A percentile compares a stretch with the other conserved stretches of the same genome.
These are phyloP conservation scores for Periglandula ipomoeae DNA, from an alignment of 2,329 filamentous ascomycete genomes.

Conservation along the genomic window DNA sequence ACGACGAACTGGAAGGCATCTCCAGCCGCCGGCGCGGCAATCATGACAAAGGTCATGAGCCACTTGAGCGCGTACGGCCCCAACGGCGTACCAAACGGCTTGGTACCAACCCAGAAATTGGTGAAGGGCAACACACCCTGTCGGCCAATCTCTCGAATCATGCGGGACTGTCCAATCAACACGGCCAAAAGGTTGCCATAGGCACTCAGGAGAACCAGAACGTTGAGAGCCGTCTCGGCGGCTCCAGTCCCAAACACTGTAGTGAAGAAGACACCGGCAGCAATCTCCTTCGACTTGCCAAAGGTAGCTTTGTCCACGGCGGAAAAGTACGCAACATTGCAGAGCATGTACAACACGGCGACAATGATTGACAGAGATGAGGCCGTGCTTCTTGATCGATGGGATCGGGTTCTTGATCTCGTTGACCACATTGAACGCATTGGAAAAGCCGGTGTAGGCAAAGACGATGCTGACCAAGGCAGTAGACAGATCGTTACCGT, in stretches of 20 bases:
- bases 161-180: constrained; percentile 42
- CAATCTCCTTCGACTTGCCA: constrained; percentile 31
- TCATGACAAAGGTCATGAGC: constrained; percentile 49
- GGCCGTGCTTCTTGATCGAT: constrained; percentile 38
- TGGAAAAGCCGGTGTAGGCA: constrained; percentile 47
- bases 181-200: constrained; percentile 52
- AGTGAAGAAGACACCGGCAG: constrained; percentile 49
- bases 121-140: constrained; percentile 55
- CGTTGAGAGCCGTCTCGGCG: constrained; percentile 44
- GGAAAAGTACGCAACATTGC: constrained; percentile 53
- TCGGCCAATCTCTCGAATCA: constrained; percentile 51
- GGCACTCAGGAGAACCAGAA: constrained; percentile 46
- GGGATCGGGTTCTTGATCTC: constrained; percentile 40
- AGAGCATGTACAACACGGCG: constrained; percentile 46
- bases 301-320: constrained; percentile 24
- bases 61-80: constrained; percentile 51
- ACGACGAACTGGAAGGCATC: constrained; percentile 59
- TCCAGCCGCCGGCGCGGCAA: constrained; percentile 49
- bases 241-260: constrained; percentile 43
- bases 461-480: constrained; percentile 51
- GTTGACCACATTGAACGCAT: constrained; percentile 53
- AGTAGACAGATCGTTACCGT: constrained; percentile 28
- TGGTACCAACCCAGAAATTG: constrained; percentile 52
- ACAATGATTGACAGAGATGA: constrained; percentile 41
- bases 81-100: constrained; percentile 53